These are phyloP conservation scores for Lasiodiplodia sp. DNA, from an alignment of 2,329 filamentous ascomycete species.

Conservation along the genomic window DNA sequence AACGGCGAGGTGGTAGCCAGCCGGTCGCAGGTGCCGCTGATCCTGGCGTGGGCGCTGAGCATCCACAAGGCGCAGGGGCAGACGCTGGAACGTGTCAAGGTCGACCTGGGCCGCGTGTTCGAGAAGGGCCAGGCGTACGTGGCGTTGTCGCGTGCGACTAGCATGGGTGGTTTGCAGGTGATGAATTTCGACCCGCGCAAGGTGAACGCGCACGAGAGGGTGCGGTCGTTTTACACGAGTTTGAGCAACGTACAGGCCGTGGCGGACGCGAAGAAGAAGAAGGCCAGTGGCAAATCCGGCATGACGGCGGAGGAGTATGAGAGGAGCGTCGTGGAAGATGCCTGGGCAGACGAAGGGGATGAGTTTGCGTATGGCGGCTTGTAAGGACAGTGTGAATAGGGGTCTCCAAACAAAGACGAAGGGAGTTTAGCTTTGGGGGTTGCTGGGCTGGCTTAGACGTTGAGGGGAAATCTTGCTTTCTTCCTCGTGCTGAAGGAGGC, in stretches of 20 bases:
- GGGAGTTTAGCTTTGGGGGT: not conserved
- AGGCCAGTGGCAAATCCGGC: constrained; percentile 10
- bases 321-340: constrained; percentile 37
- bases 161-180: constrained; percentile 85
- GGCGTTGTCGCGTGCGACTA: constrained; percentile 89
- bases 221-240: constrained; percentile 84
- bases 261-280: constrained; percentile 36
- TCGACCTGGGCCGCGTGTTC: constrained; percentile 90
- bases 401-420: not conserved
- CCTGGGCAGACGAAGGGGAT: constrained; percentile 29
- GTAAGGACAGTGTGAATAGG: not conserved
- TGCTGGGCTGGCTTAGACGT: not conserved
- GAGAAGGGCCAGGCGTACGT: constrained; percentile 99
- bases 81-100: constrained; percentile 90
- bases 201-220: constrained; percentile 91
- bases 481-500: not conserved
- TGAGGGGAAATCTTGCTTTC: not conserved
- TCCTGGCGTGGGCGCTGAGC: constrained; percentile 94
- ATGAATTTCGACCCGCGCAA: constrained; percentile 86
- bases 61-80: constrained; percentile 99
- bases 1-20: constrained; percentile 93
- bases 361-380: constrained; percentile 26
- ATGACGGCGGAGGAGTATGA: constrained; percentile 42
- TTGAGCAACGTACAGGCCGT: constrained; percentile 73
- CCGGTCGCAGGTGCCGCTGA: constrained; percentile 77